phyloP scores from a whole-genome alignment of 2,329 filamentous ascomycete genomes.

The Aureobasidium pullulans region DNA sequence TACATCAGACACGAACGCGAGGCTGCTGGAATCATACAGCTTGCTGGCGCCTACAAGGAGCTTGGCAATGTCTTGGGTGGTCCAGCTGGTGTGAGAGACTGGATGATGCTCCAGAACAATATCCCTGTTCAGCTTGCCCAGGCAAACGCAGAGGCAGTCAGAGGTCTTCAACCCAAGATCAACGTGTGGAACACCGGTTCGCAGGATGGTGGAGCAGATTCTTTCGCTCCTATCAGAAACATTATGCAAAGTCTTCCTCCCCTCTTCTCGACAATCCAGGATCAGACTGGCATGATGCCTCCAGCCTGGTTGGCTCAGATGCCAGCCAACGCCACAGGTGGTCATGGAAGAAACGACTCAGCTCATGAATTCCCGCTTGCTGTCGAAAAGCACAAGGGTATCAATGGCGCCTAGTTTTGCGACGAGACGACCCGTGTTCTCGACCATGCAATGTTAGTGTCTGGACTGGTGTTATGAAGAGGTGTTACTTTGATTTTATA shows the following conservation, averaged over 20 bases:
- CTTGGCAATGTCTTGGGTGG: constrained; percentile 71
- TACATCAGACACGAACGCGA: constrained; percentile 60
- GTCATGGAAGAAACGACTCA: constrained; percentile 30
- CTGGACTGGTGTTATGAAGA: background rate
- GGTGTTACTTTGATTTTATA: too few species aligned
- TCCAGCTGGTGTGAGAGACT: constrained; percentile 69
- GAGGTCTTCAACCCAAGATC: constrained; percentile 79
- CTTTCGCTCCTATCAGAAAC: constrained; percentile 62
- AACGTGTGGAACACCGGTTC: constrained; percentile 78
- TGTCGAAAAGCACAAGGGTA: background rate
- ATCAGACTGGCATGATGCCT: constrained; percentile 76
- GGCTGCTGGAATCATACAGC: constrained; percentile 67
- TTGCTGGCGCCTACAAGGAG: constrained; percentile 72
- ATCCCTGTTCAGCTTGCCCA: constrained; percentile 70
- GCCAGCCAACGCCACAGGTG: constrained; percentile 26
- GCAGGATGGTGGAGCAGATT: constrained; percentile 43
- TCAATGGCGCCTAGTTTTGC: background rate
- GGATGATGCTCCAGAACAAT: constrained; percentile 79
- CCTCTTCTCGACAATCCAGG: constrained; percentile 75
- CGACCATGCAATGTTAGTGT: background rate
- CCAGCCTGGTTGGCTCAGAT: constrained; percentile 63
- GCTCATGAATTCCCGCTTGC: constrained; percentile 22
- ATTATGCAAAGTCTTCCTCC: constrained; percentile 80
- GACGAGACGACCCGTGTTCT: background rate
- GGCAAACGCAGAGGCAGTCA: constrained; percentile 68